Evolutionary conservation across 2,329 filamentous ascomycete species (phyloP).

Genomic region (Sporothrix humicola): DNA sequence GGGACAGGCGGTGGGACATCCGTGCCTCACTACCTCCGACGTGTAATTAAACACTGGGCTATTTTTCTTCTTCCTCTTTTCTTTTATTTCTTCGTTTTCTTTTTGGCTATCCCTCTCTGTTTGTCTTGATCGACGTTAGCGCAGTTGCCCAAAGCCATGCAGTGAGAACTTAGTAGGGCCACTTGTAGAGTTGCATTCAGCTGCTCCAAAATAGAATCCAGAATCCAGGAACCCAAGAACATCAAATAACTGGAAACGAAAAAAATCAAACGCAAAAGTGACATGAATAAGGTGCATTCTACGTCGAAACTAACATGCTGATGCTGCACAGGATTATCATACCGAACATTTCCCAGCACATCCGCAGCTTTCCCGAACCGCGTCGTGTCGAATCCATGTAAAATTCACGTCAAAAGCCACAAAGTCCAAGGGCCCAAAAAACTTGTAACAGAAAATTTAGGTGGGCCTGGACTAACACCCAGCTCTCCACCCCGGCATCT

Average conservation of each 20-base stretch:
- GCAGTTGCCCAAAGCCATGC: neutral
- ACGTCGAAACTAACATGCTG: too few species aligned
- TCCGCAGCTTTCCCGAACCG: too few species aligned
- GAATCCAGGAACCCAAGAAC: neutral
- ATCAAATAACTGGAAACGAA: neutral
- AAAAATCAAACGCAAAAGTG: neutral
- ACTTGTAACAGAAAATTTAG: neutral
- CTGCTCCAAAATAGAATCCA: too few species aligned
- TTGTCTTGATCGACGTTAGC: neutral
- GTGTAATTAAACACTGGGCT: conserved; percentile 10
- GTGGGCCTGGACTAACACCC: conserved; percentile 4
- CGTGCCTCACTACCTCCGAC: neutral
- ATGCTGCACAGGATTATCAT: too few species aligned
- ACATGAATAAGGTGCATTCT: neutral
- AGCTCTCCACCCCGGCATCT: conserved; percentile 7
- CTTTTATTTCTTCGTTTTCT: neutral
- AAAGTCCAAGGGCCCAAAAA: too few species aligned
- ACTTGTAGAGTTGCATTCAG: too few species aligned
- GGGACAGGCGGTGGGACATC: neutral
- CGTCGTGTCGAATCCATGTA: too few species aligned
- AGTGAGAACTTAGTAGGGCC: neutral
- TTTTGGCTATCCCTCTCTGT: neutral
- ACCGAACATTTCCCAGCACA: too few species aligned
- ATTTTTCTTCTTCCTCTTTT: neutral
- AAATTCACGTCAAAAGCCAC: too few species aligned